These are phyloP conservation scores for Monosporascus cannonballus DNA, from an alignment of 2,329 filamentous ascomycete genomes.

Conservation along the genomic window DNA sequence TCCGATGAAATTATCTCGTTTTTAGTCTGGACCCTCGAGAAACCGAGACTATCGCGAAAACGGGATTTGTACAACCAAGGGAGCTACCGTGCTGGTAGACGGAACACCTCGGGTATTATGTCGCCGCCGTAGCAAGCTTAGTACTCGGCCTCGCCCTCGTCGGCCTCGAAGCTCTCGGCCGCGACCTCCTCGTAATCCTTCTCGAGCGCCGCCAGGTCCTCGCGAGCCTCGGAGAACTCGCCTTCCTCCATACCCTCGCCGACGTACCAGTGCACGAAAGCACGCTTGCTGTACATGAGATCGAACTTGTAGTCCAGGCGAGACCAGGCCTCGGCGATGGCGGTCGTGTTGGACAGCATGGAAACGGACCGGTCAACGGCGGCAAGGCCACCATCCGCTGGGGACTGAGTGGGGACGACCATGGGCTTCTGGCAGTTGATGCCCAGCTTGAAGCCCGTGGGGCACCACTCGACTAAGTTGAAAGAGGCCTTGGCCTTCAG, in stretches of 20 bases:
- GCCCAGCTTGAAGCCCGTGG: slow-evolving; percentile 69
- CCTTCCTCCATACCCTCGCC: slow-evolving; percentile 91
- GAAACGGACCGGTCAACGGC: slow-evolving; percentile 58
- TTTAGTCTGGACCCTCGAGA: no score
- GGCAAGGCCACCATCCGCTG: slow-evolving; percentile 52
- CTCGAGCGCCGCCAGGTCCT: slow-evolving; percentile 79
- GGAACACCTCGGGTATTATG: slow-evolving; percentile 19
- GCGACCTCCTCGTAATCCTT: slow-evolving; percentile 85
- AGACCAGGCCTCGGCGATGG: slow-evolving; percentile 68
- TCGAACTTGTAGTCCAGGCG: slow-evolving; percentile 70
- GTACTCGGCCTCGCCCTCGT: slow-evolving; percentile 71
- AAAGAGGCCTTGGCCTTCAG: slow-evolving; percentile 68
- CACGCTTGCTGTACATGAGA: slow-evolving; percentile 73
- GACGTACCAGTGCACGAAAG: slow-evolving; percentile 75
- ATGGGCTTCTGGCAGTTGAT: slow-evolving; percentile 69
- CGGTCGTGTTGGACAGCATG: slow-evolving; percentile 71
- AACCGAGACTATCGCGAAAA: neutral
- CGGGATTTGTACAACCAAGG: neutral
- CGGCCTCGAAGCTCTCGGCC: slow-evolving; percentile 60
- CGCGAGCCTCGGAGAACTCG: slow-evolving; percentile 81
- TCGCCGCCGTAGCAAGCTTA: slow-evolving; percentile 40
- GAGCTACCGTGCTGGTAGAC: neutral
- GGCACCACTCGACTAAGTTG: slow-evolving; percentile 71
- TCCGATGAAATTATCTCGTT: neutral
- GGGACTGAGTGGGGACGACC: slow-evolving; percentile 45